Evolutionary conservation across 495 filamentous ascomycete species (phyloP), one percentile per base, ranked within the genome.

Genomic region (Opeltia flavorubescens): DNA sequence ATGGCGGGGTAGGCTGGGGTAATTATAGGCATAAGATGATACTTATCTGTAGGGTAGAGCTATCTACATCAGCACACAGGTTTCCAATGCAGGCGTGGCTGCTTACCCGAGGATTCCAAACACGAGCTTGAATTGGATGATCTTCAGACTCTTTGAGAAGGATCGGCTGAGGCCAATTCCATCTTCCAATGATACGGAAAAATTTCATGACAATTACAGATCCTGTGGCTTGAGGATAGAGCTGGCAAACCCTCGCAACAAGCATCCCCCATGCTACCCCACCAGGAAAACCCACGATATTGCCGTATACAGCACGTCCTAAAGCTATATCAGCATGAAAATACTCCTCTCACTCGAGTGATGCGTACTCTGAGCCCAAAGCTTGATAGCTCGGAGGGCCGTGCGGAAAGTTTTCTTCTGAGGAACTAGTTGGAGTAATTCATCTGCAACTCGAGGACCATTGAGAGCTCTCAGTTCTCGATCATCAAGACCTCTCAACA

Each of bases 181-280:
- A 98, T 53, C 80, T 76, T 50, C 75, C 74, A 68, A 96, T 85
- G 57, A 98, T 83, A 44, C 76, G 67, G 66, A 96, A 98, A 74
- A 98, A 98, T 62, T 94, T 95, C 56, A 72, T 70, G 24, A 96
- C 78, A 26, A 98, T 78, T 13, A 84, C 78, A 12, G 89, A 81
- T 30, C 82, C 84, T 7, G 83, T 83, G 13, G 93, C 91, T 59
- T 84, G 85, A 13, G 91, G 91, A 66, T 95, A 98, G n/a, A 96
- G 70, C 61, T 98, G 91, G 59, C 91, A 98, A 38, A 96, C 85
- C 49, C 91, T 72, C 20, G 91, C 91, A 17, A 96, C 88, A 55
- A 96, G 69, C 81, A 98, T 94, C 25, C 89, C 91, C 86, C 89
- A 98, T 17, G 91, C 91, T 41, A 98, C 87, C 65, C 91, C 91